Percentiles rank a stretch among this genome's conserved stretches.
phyloP scores from a whole-genome alignment of 2,329 filamentous ascomycete genomes.

The Paracorniculantispora psalliotae region DNA sequence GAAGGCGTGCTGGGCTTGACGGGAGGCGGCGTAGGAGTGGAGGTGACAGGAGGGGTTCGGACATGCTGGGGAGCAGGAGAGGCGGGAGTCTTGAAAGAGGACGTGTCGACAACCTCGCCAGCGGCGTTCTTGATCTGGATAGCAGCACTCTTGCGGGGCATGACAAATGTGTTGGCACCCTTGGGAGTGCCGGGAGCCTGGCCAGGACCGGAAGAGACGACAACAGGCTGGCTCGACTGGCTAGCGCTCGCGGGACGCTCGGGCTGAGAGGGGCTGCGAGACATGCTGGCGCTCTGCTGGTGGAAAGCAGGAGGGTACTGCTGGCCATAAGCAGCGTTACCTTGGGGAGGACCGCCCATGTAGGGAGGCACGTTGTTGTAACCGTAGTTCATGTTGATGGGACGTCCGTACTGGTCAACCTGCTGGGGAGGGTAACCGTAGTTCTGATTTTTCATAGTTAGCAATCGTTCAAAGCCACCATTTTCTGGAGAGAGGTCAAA shows the following conservation, averaged over 20 bases:
- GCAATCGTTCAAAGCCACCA: conserved; percentile 67
- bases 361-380: conserved; percentile 46
- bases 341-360: conserved; percentile 36
- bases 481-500: conserved; percentile 64
- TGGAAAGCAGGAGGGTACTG: conserved; percentile 37
- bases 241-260: conserved; percentile 61
- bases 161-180: conserved; percentile 43
- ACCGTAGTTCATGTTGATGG: conserved; percentile 35
- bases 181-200: conserved; percentile 48
- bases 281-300: conserved; percentile 66
- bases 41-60: conserved; percentile 66
- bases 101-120: conserved; percentile 72
- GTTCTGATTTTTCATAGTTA: conserved; percentile 65
- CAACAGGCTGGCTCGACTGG: conserved; percentile 54
- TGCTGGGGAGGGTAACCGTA: conserved; percentile 48
- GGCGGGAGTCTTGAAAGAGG: conserved; percentile 51
- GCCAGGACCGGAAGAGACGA: conserved; percentile 54
- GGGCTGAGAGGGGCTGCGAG: conserved; percentile 77
- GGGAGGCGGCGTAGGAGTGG: conserved; percentile 74
- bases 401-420: conserved; percentile 35
- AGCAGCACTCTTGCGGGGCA: conserved; percentile 62
- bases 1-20: conserved; percentile 66
- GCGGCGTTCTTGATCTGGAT: conserved; percentile 81
- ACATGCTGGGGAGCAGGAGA: conserved; percentile 53
- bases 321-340: conserved; percentile 45